Evolutionary conservation across 2,329 filamentous ascomycete genomes (phyloP).

Genomic region (Claviceps pazoutovae): DNA sequence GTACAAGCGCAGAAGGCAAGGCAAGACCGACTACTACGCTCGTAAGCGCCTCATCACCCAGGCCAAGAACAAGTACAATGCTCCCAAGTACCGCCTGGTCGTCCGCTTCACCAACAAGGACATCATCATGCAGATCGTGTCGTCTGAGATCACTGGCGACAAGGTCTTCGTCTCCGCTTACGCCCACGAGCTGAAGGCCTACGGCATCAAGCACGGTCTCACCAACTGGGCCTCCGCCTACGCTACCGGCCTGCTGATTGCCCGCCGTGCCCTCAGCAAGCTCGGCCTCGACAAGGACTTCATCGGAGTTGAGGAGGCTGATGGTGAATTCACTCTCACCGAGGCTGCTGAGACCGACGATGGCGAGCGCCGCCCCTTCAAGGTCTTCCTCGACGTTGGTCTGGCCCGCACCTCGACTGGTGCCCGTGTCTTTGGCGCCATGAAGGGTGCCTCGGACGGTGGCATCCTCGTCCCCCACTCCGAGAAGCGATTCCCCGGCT

Average conservation of each 20-base stretch:
- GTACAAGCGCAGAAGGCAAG: constrained; percentile 91
- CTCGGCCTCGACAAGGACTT: constrained; percentile 90
- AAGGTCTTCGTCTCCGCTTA: constrained; percentile 91
- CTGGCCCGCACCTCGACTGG: constrained; percentile 93
- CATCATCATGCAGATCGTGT: constrained; percentile 96
- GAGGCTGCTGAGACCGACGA: constrained; percentile 86
- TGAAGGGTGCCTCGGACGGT: constrained; percentile 99
- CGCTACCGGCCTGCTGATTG: constrained; percentile 89
- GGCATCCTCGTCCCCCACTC: constrained; percentile 96
- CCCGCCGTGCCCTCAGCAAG: constrained; percentile 94
- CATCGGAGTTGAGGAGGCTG: constrained; percentile 87
- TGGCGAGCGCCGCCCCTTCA: constrained; percentile 95
- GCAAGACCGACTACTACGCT: constrained; percentile 99
- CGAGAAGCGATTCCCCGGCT: constrained; percentile 99
- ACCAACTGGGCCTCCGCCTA: constrained; percentile 99
- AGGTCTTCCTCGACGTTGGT: constrained; percentile 97
- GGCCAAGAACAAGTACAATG: constrained; percentile 99
- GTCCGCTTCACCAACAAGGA: constrained; percentile 99
- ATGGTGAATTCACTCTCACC: constrained; percentile 91
- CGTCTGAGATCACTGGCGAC: constrained; percentile 91
- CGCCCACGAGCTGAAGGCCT: constrained; percentile 93
- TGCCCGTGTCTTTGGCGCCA: constrained; percentile 96
- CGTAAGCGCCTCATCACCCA: constrained; percentile 99
- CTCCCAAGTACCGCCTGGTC: constrained; percentile 98
- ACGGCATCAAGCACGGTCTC: constrained; percentile 95